Evolutionary conservation across 2,329 filamentous ascomycete species (phyloP).

Genomic region (Fusarium praegraminearum): DNA sequence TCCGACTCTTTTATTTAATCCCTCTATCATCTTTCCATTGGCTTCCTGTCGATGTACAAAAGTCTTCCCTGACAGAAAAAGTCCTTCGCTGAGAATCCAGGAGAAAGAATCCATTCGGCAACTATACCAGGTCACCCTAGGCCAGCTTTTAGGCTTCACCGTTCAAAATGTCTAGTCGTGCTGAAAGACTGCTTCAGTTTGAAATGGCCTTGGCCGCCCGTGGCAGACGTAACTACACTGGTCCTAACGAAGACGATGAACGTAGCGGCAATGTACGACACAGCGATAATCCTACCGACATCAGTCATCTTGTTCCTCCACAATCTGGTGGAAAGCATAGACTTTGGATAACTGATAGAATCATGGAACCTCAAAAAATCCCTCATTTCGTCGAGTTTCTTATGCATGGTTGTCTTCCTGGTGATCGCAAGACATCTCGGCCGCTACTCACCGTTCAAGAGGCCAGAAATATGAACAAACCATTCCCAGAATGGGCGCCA

Average conservation of each 20-base stretch:
- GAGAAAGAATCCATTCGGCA: fast-evolving
- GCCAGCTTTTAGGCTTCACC: background rate
- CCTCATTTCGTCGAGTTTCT: constrained; percentile 39
- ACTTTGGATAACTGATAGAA: constrained; percentile 42
- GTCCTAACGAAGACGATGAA: background rate
- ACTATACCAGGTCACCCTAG: too few relatives aligned
- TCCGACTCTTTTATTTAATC: background rate
- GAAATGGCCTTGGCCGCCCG: constrained; percentile 25
- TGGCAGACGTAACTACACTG: background rate
- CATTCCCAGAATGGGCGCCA: constrained; percentile 43
- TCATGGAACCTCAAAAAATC: constrained; percentile 43
- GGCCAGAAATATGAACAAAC: constrained; percentile 14
- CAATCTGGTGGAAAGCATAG: background rate
- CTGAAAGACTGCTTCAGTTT: background rate
- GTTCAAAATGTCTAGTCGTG: background rate
- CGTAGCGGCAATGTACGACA: constrained; percentile 17
- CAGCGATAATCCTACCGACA: background rate
- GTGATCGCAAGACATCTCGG: constrained; percentile 4
- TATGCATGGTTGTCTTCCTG: constrained; percentile 21
- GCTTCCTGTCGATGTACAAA: background rate
- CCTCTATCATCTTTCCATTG: fast-evolving
- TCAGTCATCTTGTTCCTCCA: constrained; percentile 2
- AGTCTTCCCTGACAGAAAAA: fast-evolving
- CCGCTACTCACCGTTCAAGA: constrained; percentile 22
- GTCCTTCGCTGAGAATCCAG: fast-evolving